Evolutionary conservation across 257 asterid genomes (phyloP).

Genomic region (Nicotiana tomentosiformis): DNA sequence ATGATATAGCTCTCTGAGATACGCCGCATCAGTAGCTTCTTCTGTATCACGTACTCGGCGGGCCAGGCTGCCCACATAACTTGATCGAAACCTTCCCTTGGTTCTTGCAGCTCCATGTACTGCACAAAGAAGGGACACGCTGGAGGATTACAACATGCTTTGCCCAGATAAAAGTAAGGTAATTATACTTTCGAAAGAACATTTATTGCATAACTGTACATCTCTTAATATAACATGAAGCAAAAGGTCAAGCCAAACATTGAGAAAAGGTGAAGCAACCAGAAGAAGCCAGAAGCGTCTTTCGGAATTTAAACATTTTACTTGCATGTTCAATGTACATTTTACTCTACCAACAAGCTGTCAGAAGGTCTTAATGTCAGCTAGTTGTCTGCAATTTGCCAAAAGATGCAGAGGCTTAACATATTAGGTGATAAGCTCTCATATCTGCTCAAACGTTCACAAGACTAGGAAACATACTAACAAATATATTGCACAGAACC

Average conservation of each 20-base stretch:
- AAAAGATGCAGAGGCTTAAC: background rate
- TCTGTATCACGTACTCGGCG: conserved; percentile 61
- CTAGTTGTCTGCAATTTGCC: background rate
- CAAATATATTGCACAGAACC: background rate
- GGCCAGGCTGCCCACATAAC: conserved; percentile 67
- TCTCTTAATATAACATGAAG: background rate
- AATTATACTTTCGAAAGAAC: background rate
- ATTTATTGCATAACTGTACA: background rate
- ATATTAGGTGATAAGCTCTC: background rate
- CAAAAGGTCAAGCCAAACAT: background rate
- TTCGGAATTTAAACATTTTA: background rate
- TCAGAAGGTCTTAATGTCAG: background rate
- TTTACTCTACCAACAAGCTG: background rate
- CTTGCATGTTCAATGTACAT: background rate
- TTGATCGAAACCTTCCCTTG: conserved; percentile 37
- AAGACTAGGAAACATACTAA: background rate
- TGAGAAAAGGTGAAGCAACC: background rate
- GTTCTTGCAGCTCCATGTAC: conserved; percentile 32
- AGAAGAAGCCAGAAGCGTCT: background rate
- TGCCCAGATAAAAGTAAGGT: background rate
- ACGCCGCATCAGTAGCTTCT: conserved; percentile 59
- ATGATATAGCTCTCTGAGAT: conserved; percentile 63
- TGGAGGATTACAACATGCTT: background rate
- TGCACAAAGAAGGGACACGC: conserved; percentile 18
- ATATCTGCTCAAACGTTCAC: background rate